phyloP scores from a whole-genome alignment of 768 basidiomycete genomes.

The Pilatotrama ljubarskyi region DNA sequence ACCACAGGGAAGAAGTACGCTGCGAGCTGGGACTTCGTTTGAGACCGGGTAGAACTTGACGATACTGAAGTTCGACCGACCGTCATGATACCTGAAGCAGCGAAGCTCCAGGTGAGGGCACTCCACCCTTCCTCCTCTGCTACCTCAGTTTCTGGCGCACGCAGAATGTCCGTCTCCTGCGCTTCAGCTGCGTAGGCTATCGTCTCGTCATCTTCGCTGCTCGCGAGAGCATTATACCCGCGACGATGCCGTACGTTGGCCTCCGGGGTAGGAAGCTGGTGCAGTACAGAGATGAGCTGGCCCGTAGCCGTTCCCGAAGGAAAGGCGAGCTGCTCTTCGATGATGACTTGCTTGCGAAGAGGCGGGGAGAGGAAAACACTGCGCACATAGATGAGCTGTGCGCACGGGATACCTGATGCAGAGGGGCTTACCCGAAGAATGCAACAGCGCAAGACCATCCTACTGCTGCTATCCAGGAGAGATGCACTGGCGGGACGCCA shows the following conservation, averaged over 20 bases:
- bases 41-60: not conserved
- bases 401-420: not conserved
- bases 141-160: constrained; percentile 34
- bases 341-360: constrained; percentile 91
- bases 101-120: constrained; percentile 76
- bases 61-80: constrained; percentile 44
- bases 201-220: constrained; percentile 37
- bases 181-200: constrained; percentile 22
- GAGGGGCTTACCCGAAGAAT: constrained; percentile 74
- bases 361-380: constrained; percentile 97
- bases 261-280: constrained; percentile 69
- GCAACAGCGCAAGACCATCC: constrained; percentile 90
- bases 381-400: constrained; percentile 10
- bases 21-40: constrained; percentile 51
- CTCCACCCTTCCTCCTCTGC: constrained; percentile 70
- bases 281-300: constrained; percentile 89
- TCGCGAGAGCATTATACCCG: constrained; percentile 52
- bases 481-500: constrained; percentile 69
- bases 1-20: constrained; percentile 90
- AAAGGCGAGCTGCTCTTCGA: constrained; percentile 92
- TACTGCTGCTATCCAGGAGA: constrained; percentile 73
- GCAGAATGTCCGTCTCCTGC: constrained; percentile 19
- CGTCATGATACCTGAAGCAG: constrained; percentile 71
- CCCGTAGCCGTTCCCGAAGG: constrained; percentile 97
- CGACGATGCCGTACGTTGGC: constrained; percentile 52